Evolutionary conservation across 805 yeast species (phyloP), one percentile per base, ranked within the genome.

Genomic region (Lipomyces starkeyi): DNA sequence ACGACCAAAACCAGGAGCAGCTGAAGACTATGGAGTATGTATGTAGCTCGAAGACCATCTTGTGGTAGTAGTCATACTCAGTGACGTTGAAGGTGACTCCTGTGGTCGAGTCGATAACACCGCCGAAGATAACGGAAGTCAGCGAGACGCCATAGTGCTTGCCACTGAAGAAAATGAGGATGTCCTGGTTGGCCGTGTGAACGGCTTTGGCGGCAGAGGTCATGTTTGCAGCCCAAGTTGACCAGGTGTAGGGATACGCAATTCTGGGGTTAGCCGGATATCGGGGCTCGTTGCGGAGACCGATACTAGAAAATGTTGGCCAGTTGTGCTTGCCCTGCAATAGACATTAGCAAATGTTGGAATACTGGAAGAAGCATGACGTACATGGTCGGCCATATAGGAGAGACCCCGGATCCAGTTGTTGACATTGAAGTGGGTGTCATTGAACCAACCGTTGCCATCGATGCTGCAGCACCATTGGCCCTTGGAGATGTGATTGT

Each of bases 371-470:
- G 54, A 17, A 22, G 6, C n/a, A 13, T 49, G 54, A 49, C 25
- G 54, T 49, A 49, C 54, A 17, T 49, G 54, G n/a, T 49, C 32
- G 32, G 32, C 32, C 32, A 29, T 29, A 29, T 49, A 49, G 54
- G 54, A 49, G n/a, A 49, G 54, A n/a, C n/a, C 54, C 11, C 54
- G 54, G 20, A 49, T 29, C 32, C 32, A 17, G n/a, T 49, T 49
- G 20, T 49, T n/a, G 0, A 49, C 54, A n/a, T 49, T 8, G 17
- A 49, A 49, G 54, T 49, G n/a, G 17, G 4, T 13, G 27, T 49
- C 54, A 49, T 49, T 49, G 54, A 49, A 49, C 54, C 54, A 49
- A 49, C 54, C 54, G 54, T 49, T 49, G 13, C 54, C 54, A 49
- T 49, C 54, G 54, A 2, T 22, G 54, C 54, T 1, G 54, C 54